Evolutionary conservation across 768 basidiomycete species (phyloP).

Genomic region (Serendipita vermifera): DNA sequence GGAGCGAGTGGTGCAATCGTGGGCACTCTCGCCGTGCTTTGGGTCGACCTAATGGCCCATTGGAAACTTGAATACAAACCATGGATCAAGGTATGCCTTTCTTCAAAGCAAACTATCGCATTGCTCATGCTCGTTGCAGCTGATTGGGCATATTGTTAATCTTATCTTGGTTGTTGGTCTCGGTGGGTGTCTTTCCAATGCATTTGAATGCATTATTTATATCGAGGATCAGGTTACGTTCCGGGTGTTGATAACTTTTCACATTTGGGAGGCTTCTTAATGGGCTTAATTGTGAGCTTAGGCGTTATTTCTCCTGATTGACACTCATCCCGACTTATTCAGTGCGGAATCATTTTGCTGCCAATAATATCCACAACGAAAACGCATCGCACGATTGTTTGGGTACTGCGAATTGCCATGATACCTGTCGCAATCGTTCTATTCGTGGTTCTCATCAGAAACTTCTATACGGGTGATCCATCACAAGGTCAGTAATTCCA

Average conservation of each 20-base stretch:
- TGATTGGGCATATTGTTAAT: constrained; percentile 75
- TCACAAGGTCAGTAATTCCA: constrained; percentile 48
- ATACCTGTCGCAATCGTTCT: constrained; percentile 65
- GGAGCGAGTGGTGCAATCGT: constrained; percentile 93
- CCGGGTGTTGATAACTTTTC: constrained; percentile 77
- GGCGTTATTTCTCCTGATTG: constrained; percentile 5
- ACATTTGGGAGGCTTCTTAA: background rate
- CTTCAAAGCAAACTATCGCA: background rate
- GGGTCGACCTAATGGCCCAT: constrained; percentile 84
- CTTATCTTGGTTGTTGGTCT: constrained; percentile 75
- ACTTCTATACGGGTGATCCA: constrained; percentile 84
- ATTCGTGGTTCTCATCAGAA: constrained; percentile 68
- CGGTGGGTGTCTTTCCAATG: constrained; percentile 31
- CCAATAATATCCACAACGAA: constrained; percentile 76
- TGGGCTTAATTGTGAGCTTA: background rate
- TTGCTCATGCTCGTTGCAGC: constrained; percentile 29
- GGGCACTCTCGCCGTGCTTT: constrained; percentile 69
- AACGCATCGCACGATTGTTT: constrained; percentile 57
- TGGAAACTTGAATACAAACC: constrained; percentile 85
- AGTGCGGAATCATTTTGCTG: constrained; percentile 77
- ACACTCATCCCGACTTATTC: constrained; percentile 74
- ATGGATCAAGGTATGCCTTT: constrained; percentile 46
- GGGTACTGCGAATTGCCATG: constrained; percentile 57
- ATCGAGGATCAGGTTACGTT: constrained; percentile 11
- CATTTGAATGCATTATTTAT: background rate